A percentile compares a stretch with the other conserved stretches of the same genome.
These are phyloP conservation scores for Arachnomyces sp. DNA, from an alignment of 2,329 filamentous ascomycete species.

Conservation along the genomic window DNA sequence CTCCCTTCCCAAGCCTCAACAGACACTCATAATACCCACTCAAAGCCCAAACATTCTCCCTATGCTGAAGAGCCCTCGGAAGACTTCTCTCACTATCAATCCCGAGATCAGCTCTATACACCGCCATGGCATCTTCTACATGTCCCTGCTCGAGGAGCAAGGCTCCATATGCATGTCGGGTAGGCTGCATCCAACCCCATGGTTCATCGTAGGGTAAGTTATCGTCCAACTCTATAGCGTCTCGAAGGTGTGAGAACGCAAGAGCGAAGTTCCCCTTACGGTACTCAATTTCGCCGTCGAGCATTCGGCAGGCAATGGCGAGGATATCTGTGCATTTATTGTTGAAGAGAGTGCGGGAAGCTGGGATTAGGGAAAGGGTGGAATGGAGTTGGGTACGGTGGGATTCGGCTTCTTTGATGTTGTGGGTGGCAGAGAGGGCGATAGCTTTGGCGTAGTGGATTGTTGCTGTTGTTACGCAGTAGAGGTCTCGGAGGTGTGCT, in stretches of 20 bases:
- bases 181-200: slow-evolving; percentile 74
- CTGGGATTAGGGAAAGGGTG: slow-evolving; percentile 41
- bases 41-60: slow-evolving; percentile 65
- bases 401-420: slow-evolving; percentile 42
- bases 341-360: slow-evolving; percentile 59
- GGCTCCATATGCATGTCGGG: slow-evolving; percentile 62
- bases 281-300: slow-evolving; percentile 68
- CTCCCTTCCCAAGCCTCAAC: slow-evolving; percentile 43
- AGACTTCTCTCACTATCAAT: slow-evolving; percentile 48
- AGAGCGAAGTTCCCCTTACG: slow-evolving; percentile 50
- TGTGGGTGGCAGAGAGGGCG: too few species aligned
- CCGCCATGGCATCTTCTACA: slow-evolving; percentile 48
- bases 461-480: too few species aligned
- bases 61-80: slow-evolving; percentile 57
- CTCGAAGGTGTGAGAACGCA: slow-evolving; percentile 54
- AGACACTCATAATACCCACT: slow-evolving; percentile 65
- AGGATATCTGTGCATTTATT: slow-evolving; percentile 60
- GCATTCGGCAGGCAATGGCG: slow-evolving; percentile 54
- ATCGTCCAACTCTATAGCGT: slow-evolving; percentile 55
- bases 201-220: slow-evolving; percentile 63
- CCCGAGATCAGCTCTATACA: slow-evolving; percentile 58
- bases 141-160: slow-evolving; percentile 59
- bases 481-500: slow-evolving; percentile 42
- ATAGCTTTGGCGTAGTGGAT: too few species aligned
- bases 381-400: slow-evolving; percentile 32